phyloP scores from a whole-genome alignment of 345 rosid species.

The Psidium friedrichsthalianum region DNA sequence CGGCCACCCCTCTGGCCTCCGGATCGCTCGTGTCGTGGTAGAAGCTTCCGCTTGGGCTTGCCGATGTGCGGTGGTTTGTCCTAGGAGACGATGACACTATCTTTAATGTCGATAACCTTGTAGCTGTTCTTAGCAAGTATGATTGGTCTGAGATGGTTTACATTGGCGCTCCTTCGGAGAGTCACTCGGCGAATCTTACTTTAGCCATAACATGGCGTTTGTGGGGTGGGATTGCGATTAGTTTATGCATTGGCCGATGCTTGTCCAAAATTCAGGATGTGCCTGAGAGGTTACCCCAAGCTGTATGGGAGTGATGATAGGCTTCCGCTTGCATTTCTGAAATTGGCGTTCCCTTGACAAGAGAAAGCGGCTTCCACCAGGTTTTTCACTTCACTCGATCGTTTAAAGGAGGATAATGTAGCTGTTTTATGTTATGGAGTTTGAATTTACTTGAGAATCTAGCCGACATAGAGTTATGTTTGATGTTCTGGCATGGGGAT shows the following conservation, averaged over 20 bases:
- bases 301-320: conserved; percentile 93
- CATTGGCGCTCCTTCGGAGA: conserved; percentile 74
- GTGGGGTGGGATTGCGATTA: conserved; percentile 97
- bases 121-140: conserved; percentile 60
- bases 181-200: conserved; percentile 85
- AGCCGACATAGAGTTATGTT: not conserved
- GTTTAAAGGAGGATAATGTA: not conserved
- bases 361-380: conserved; percentile 91
- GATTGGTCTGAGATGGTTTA: conserved; percentile 72
- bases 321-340: conserved; percentile 86
- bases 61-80: conserved; percentile 77
- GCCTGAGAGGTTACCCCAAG: conserved; percentile 62
- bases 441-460: not conserved
- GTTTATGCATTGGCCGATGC: conserved; percentile 71
- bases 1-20: conserved; percentile 88
- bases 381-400: conserved; percentile 14
- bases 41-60: conserved; percentile 62
- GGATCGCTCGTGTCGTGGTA: conserved; percentile 64
- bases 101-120: conserved; percentile 57
- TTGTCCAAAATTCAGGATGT: conserved; percentile 58
- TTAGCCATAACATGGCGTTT: conserved; percentile 83
- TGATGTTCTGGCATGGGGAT: conserved; percentile 61
- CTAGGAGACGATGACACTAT: conserved; percentile 91
- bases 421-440: not conserved
- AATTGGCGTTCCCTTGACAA: conserved; percentile 76